Evolutionary conservation across 257 asterid species (phyloP), one percentile per base, ranked within the genome.

Genomic region (Thymus mandschuricus): DNA sequence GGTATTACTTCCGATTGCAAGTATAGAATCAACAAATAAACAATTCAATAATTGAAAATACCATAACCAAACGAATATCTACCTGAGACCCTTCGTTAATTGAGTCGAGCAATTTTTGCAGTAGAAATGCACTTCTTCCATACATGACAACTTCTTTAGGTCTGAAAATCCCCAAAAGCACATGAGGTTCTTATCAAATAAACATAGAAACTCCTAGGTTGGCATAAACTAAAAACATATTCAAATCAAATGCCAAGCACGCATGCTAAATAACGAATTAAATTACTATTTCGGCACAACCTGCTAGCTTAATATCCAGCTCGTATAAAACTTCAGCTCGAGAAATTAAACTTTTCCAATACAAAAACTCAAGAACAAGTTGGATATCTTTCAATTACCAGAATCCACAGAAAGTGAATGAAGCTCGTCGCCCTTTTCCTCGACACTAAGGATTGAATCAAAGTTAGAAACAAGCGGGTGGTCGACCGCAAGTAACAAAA

Each of bases 71-170:
- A 73, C n/a, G 55, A 35, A 67, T 35, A 6, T 57, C 73, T 76
- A 89, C 99, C 97, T 80, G 84, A 94, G 83, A 67, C 85, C 79
- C 79, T 71, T 85, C 3, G 96, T 86, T 83, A 91, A 76, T 82
- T 89, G 84, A 71, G 76, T 64, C 6, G 92, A 88, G 85, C 97
- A 94, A 79, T 75, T 84, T 75, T 88, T 79, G 90, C 99, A 94
- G 96, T 89, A 91, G 81, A 91, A 86, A 75, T 82, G 78, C 66
- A 87, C 93, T 81, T 86, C 97, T 81, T 86, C 79, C 86, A 75
- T 72, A 57, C 88, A 73, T 51, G 95, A 89, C 66, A 94, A 75
- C 63, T 78, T 80, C 86, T 83, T 83, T 51, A 88, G 15, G 81
- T 94, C 99, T 94, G 76, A 71, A 35, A 74, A 70, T 66, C 8